Evolutionary conservation across 176 grass and related monocot genomes (phyloP).

Genomic region (Carex cristatella): DNA sequence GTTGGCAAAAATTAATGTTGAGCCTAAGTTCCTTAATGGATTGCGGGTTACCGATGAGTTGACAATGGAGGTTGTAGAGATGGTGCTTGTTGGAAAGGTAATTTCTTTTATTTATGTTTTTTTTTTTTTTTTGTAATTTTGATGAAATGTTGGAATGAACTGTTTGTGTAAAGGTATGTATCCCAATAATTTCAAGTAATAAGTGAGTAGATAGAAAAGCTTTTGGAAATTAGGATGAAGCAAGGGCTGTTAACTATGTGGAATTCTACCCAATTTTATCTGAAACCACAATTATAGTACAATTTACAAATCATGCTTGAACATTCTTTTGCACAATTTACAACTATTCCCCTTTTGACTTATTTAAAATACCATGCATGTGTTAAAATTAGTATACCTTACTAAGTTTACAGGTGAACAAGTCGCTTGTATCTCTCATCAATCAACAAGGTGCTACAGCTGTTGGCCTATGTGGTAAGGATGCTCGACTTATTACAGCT

Average conservation of each 20-base stretch:
- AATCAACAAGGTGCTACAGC: conserved; percentile 53
- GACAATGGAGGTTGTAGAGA: conserved; percentile 79
- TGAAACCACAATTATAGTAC: too few relatives aligned
- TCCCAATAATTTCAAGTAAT: too few relatives aligned
- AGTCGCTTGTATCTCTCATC: conserved; percentile 78
- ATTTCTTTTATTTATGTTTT: not conserved
- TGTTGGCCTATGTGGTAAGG: conserved; percentile 74
- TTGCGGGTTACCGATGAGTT: conserved; percentile 67
- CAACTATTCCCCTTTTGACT: not conserved
- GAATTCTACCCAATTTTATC: too few relatives aligned
- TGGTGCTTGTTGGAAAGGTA: conserved; percentile 80
- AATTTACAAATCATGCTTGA: too few relatives aligned
- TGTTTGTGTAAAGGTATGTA: too few relatives aligned
- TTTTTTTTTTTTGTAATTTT: too few relatives aligned
- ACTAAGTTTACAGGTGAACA: conserved; percentile 38
- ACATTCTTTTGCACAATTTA: too few relatives aligned
- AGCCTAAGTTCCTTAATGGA: conserved; percentile 61
- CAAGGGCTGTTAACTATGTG: too few relatives aligned
- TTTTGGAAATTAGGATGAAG: too few relatives aligned
- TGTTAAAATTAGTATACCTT: not conserved
- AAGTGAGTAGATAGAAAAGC: too few relatives aligned
- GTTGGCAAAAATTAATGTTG: conserved; percentile 40
- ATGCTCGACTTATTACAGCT: conserved; percentile 59
- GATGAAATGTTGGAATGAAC: too few relatives aligned
- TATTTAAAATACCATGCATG: not conserved